Evolutionary conservation across 2,329 filamentous ascomycete genomes (phyloP).

Genomic region (Verruconis gallopava): DNA sequence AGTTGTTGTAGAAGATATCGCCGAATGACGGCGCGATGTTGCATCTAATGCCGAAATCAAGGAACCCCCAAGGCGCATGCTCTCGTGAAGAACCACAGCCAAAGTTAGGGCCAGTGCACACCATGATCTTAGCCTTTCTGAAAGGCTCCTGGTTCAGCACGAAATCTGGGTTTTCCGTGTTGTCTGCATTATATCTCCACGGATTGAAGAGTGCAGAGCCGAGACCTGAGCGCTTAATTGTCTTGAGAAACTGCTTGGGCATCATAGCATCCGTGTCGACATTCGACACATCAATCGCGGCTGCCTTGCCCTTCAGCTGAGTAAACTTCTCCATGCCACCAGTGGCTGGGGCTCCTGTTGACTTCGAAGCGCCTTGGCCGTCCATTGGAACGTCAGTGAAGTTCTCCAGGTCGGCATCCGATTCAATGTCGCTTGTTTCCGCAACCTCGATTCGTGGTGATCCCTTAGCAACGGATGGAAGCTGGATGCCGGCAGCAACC

Average conservation of each 20-base stretch:
- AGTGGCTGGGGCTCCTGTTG: conserved; percentile 32
- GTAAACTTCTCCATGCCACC: conserved; percentile 74
- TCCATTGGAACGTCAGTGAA: conserved; percentile 53
- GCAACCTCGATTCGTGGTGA: conserved; percentile 47
- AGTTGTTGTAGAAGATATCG: conserved; percentile 99
- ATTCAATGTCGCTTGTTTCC: conserved; percentile 43
- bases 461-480: conserved; percentile 30
- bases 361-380: conserved; percentile 50
- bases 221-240: conserved; percentile 93
- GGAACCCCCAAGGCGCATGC: conserved; percentile 91
- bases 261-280: conserved; percentile 99
- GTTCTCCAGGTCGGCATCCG: conserved; percentile 50
- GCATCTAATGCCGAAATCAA: conserved; percentile 92
- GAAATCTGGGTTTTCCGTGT: conserved; percentile 65
- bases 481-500: conserved; percentile 41
- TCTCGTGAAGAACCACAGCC: conserved; percentile 87
- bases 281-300: conserved; percentile 76
- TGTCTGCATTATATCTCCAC: conserved; percentile 62
- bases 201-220: conserved; percentile 77
- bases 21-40: conserved; percentile 80
- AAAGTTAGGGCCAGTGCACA: conserved; percentile 87
- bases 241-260: conserved; percentile 98
- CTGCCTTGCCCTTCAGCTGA: conserved; percentile 72
- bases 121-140: conserved; percentile 72
- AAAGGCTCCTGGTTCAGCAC: conserved; percentile 86